Conservation (phyloP, 2,329 filamentous ascomycete species). For the Beauveria asiatica region DNA sequence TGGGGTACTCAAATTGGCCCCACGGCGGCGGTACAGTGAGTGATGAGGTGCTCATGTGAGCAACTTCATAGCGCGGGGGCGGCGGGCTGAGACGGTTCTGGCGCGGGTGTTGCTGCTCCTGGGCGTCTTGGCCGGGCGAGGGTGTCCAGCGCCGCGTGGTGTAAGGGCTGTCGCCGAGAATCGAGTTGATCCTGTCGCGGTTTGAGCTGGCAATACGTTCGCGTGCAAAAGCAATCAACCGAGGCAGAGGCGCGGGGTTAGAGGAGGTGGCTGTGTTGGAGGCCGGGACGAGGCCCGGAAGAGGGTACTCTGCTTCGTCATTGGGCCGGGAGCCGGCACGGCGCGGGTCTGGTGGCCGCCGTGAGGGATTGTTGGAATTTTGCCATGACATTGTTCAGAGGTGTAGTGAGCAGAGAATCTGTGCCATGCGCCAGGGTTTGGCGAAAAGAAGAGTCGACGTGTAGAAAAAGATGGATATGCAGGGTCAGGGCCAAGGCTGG, state of each 20-base stretch:
- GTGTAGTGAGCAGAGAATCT: neutral
- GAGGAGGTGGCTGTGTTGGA: neutral
- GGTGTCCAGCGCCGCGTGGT: constrained; percentile 8
- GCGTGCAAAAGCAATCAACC: neutral
- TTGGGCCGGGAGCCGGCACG: neutral
- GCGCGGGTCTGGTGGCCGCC: neutral
- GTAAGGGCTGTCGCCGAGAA: constrained; percentile 7
- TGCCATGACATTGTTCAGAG: constrained; percentile 3
- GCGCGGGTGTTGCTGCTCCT: neutral
- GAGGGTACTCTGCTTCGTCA: neutral
- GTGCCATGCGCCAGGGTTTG: neutral
- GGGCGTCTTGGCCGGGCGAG: neutral
- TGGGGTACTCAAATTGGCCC: neutral
- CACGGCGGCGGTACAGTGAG: neutral
- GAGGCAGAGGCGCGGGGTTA: neutral
- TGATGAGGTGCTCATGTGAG: neutral
- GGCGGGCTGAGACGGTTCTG: neutral
- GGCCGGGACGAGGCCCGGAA: neutral
- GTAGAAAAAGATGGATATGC: neutral
- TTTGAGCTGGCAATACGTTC: neutral
- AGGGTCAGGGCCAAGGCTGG: neutral
- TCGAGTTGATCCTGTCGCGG: neutral
- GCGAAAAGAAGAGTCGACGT: neutral
- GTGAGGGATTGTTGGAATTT: neutral
- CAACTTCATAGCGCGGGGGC: neutral